Evolutionary conservation across 805 yeast species (phyloP).

Genomic region (Lipomyces spencermartinsiae): DNA sequence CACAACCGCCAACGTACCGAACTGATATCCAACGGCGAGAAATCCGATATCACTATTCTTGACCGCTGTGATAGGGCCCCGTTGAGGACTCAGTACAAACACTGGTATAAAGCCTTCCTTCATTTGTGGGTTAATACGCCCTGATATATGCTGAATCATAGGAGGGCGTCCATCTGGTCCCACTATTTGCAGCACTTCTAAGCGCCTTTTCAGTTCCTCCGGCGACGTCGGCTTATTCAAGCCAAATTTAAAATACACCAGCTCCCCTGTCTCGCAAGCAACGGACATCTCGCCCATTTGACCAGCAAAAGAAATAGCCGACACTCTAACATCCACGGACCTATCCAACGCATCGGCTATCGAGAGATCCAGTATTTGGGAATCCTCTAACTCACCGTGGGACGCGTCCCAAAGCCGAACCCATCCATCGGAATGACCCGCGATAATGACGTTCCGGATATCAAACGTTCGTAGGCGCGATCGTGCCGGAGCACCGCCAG

Average conservation of each 20-base stretch:
- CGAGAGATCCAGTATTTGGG: slow-evolving; percentile 65
- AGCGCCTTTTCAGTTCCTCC: slow-evolving; percentile 17
- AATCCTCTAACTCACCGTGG: slow-evolving; percentile 67
- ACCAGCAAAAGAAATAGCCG: slow-evolving; percentile 73
- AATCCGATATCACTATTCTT: slow-evolving; percentile 80
- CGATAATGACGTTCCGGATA: slow-evolving; percentile 64
- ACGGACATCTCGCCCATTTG: slow-evolving; percentile 60
- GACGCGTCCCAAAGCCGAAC: slow-evolving; percentile 84
- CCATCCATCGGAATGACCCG: slow-evolving; percentile 85
- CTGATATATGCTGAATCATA: slow-evolving; percentile 20
- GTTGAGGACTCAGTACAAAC: slow-evolving; percentile 52
- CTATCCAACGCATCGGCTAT: slow-evolving; percentile 57
- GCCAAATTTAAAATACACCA: slow-evolving; percentile 75
- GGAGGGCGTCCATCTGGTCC: slow-evolving; percentile 25
- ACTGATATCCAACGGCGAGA: slow-evolving; percentile 75
- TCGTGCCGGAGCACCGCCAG: slow-evolving; percentile 79
- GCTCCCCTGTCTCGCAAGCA: slow-evolving; percentile 72
- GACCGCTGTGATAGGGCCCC: slow-evolving; percentile 63
- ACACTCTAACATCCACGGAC: slow-evolving; percentile 55
- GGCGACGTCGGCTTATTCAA: slow-evolving; percentile 48
- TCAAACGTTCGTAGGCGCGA: slow-evolving; percentile 57
- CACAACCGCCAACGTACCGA: slow-evolving; percentile 75
- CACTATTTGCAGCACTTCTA: slow-evolving; percentile 12
- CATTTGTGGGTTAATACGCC: slow-evolving; percentile 22
- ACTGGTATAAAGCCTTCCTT: slow-evolving; percentile 68